Evolutionary conservation across 371 early-diverging fungal genomes (phyloP).

Genomic region (Mycotypha africana): DNA sequence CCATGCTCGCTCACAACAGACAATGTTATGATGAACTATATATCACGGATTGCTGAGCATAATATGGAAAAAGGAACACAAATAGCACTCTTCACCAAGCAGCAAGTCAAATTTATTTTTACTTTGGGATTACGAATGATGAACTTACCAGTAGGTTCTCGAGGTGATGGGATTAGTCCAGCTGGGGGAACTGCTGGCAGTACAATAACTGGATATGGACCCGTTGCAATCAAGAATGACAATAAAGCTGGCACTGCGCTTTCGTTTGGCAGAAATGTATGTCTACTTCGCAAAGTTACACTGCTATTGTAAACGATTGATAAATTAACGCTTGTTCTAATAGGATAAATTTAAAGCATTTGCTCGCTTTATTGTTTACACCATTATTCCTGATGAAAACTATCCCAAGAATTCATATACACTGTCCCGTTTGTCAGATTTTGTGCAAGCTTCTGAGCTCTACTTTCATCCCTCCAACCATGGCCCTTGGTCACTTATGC

Average conservation of each 20-base stretch:
- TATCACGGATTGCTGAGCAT: constrained; percentile 63
- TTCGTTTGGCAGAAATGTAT: constrained; percentile 19
- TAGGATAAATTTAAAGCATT: constrained; percentile 59
- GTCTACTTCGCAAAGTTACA: not conserved
- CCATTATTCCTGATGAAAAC: constrained; percentile 52
- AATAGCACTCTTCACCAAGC: constrained; percentile 57
- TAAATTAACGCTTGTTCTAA: not conserved
- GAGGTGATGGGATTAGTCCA: constrained; percentile 36
- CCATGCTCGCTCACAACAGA: constrained; percentile 55
- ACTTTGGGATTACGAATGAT: constrained; percentile 65
- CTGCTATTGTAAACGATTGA: no score
- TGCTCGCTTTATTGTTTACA: constrained; percentile 75
- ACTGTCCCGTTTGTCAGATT: constrained; percentile 56
- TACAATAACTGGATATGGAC: constrained; percentile 34
- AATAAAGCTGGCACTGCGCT: constrained; percentile 37
- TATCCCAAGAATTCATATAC: constrained; percentile 24
- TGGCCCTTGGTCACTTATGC: constrained; percentile 71
- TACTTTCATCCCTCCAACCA: constrained; percentile 88
- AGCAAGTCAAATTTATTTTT: constrained; percentile 65
- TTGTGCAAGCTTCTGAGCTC: constrained; percentile 82
- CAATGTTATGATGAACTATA: constrained; percentile 57
- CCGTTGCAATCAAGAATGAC: constrained; percentile 26
- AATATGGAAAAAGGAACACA: constrained; percentile 36
- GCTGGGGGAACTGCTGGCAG: constrained; percentile 24
- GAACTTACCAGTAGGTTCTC: constrained; percentile 76